Percentiles rank a stretch among this genome's conserved stretches.
These are phyloP conservation scores for Picea abies DNA, from an alignment of 83 land plant species.

Conservation along the genomic window DNA sequence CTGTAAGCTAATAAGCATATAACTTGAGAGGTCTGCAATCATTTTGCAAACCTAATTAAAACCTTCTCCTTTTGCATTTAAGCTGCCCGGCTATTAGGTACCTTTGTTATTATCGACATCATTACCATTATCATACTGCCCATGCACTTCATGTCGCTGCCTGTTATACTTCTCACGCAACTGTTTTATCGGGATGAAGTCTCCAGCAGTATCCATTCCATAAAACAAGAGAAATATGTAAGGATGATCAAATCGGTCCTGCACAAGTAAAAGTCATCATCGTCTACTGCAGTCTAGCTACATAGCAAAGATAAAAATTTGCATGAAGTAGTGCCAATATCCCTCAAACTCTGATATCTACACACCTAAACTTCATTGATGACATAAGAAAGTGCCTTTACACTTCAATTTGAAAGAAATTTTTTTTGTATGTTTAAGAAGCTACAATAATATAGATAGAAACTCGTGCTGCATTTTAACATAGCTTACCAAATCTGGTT, in stretches of 20 bases:
- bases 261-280: slow-evolving; percentile 19
- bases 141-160: slow-evolving; percentile 85
- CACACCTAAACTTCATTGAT: not conserved
- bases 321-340: not conserved
- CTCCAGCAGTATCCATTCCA: slow-evolving; percentile 95
- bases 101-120: too few relatives aligned
- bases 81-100: too few relatives aligned
- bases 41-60: too few relatives aligned
- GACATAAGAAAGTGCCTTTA: not conserved
- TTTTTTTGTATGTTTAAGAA: not conserved
- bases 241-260: slow-evolving; percentile 89
- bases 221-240: slow-evolving; percentile 88
- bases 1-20: too few relatives aligned
- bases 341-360: slow-evolving; percentile 1
- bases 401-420: not conserved
- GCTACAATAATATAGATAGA: not conserved
- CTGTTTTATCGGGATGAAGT: slow-evolving; percentile 90
- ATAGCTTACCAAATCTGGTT: slow-evolving; percentile 69
- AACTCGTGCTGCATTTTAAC: not conserved
- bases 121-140: slow-evolving; percentile 34
- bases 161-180: slow-evolving; percentile 86
- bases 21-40: too few relatives aligned
- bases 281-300: not conserved
- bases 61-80: too few relatives aligned
- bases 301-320: not conserved